phyloP scores from a whole-genome alignment of 202 grass and related monocot genomes.

The Carex sylvatica region DNA sequence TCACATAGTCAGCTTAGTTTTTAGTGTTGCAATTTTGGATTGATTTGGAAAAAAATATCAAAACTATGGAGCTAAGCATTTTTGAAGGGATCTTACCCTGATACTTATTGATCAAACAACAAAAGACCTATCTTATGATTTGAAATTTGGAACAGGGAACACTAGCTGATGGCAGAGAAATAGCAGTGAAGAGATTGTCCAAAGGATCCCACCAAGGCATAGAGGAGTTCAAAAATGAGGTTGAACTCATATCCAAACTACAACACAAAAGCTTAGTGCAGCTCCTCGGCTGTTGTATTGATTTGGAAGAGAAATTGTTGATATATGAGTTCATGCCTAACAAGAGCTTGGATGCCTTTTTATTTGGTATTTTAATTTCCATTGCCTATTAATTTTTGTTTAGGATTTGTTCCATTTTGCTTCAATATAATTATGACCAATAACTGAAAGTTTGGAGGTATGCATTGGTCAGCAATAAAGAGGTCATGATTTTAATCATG shows the following conservation, averaged over 20 bases:
- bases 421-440: neutral
- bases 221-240: conserved; percentile 39
- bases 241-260: conserved; percentile 16
- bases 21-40: neutral
- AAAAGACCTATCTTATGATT: neutral
- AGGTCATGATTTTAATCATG: neutral
- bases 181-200: conserved; percentile 54
- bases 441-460: neutral
- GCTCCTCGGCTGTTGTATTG: neutral
- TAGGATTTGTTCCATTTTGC: neutral
- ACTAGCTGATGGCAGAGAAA: conserved; percentile 45
- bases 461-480: neutral
- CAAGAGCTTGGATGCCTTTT: conserved; percentile 11
- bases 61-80: neutral
- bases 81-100: neutral
- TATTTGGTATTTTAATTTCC: conserved; percentile 1
- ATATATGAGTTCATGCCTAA: conserved; percentile 18
- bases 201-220: conserved; percentile 51
- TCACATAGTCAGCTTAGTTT: neutral
- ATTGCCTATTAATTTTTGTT: neutral
- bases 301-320: conserved; percentile 10
- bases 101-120: neutral
- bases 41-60: neutral
- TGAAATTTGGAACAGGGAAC: conserved; percentile 31
- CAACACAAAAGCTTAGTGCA: conserved; percentile 6